Evolutionary conservation across 2,329 filamentous ascomycete genomes (phyloP).

Genomic region (Acrocalymma vagum): DNA sequence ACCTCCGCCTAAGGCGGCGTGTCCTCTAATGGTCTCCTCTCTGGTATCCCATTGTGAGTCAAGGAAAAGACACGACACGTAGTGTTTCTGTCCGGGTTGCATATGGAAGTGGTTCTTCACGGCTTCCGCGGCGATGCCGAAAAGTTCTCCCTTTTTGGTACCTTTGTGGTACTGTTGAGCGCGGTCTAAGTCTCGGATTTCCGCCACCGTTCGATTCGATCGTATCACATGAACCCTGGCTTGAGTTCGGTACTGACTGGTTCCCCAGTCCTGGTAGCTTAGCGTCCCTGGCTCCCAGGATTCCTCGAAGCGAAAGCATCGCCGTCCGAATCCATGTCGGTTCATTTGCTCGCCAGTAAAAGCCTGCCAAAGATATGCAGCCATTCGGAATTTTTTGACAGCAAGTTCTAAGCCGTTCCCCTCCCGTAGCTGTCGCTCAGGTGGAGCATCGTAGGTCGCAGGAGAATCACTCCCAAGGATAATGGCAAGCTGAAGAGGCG

Average conservation of each 20-base stretch:
- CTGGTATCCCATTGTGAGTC: slow-evolving; percentile 87
- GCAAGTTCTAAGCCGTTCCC: slow-evolving; percentile 84
- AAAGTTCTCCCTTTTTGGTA: slow-evolving; percentile 76
- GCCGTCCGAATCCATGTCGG: slow-evolving; percentile 83
- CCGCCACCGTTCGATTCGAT: slow-evolving; percentile 81
- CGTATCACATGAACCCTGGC: slow-evolving; percentile 89
- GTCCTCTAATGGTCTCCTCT: slow-evolving; percentile 75
- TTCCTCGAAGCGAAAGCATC: slow-evolving; percentile 91
- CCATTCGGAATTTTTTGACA: slow-evolving; percentile 90
- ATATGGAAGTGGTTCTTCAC: slow-evolving; percentile 80
- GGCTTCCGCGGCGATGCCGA: slow-evolving; percentile 78
- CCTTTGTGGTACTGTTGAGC: slow-evolving; percentile 80
- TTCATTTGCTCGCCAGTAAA: slow-evolving; percentile 98
- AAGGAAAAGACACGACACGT: slow-evolving; percentile 85
- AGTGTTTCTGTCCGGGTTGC: slow-evolving; percentile 79
- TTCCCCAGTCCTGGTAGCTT: slow-evolving; percentile 76
- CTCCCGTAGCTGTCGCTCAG: slow-evolving; percentile 77
- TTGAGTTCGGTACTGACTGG: slow-evolving; percentile 83
- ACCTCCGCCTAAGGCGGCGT: slow-evolving; percentile 83
- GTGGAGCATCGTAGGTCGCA: slow-evolving; percentile 82
- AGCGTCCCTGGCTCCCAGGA: slow-evolving; percentile 89
- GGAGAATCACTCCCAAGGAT: slow-evolving; percentile 88
- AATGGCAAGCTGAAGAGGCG: slow-evolving; percentile 89
- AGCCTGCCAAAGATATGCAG: slow-evolving; percentile 95
- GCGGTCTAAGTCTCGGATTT: slow-evolving; percentile 79